Evolutionary conservation across 768 basidiomycete genomes (phyloP).

Genomic region (Amanita pseudoporphyria): DNA sequence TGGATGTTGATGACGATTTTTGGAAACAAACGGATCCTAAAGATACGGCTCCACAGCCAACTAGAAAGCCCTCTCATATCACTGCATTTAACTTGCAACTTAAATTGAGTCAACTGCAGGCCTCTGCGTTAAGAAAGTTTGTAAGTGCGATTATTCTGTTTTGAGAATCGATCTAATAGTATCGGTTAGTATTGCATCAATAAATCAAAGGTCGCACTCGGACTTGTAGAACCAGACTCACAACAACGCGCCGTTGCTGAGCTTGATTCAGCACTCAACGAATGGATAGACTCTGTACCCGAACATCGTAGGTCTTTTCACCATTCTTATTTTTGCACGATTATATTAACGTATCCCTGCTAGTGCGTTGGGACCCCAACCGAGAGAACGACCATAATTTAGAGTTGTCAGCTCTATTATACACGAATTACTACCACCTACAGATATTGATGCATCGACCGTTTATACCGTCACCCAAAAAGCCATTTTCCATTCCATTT

Average conservation of each 20-base stretch:
- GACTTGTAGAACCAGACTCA: slow-evolving; percentile 53
- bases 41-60: slow-evolving; percentile 59
- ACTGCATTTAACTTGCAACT: slow-evolving; percentile 46
- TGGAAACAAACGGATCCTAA: slow-evolving; percentile 58
- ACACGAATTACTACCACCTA: slow-evolving; percentile 39
- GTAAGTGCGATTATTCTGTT: slow-evolving; percentile 23
- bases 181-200: slow-evolving; percentile 70
- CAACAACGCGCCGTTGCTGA: slow-evolving; percentile 61
- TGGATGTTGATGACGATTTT: slow-evolving; percentile 65
- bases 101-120: slow-evolving; percentile 53
- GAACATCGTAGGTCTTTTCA: slow-evolving; percentile 35
- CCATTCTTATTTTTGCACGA: background rate
- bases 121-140: slow-evolving; percentile 56
- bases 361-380: slow-evolving; percentile 45
- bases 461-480: slow-evolving; percentile 55
- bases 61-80: slow-evolving; percentile 45
- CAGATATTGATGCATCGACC: slow-evolving; percentile 73
- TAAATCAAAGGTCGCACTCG: slow-evolving; percentile 54
- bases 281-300: slow-evolving; percentile 62
- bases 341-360: background rate
- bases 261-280: slow-evolving; percentile 60
- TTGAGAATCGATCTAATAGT: background rate
- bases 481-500: slow-evolving; percentile 37
- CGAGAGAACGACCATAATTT: slow-evolving; percentile 35
- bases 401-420: slow-evolving; percentile 52